These are phyloP conservation scores for Lophium mytilinum DNA, from an alignment of 495 filamentous ascomycete species.

Conservation along the genomic window DNA sequence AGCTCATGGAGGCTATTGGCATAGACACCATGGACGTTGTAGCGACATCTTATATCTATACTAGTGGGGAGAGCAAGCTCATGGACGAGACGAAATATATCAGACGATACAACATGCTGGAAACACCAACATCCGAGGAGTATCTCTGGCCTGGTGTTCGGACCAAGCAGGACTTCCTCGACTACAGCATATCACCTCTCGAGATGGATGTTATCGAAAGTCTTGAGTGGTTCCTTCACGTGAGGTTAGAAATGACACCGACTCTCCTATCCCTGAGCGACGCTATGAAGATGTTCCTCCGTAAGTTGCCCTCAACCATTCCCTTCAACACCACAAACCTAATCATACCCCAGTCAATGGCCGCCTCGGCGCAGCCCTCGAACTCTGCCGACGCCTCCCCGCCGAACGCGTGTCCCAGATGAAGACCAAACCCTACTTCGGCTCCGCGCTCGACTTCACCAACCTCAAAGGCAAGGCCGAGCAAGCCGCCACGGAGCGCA, in stretches of 20 bases:
- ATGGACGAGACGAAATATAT: background rate
- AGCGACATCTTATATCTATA: conserved; percentile 27
- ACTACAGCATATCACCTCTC: conserved; percentile 25
- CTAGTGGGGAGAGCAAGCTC: conserved; percentile 3
- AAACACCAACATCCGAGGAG: background rate
- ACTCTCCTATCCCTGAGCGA: conserved; percentile 59
- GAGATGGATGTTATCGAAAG: conserved; percentile 70
- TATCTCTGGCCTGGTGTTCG: conserved; percentile 28
- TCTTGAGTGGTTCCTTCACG: conserved; percentile 74
- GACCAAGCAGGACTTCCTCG: conserved; percentile 18
- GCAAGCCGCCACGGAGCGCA: background rate
- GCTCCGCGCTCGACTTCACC: conserved; percentile 28
- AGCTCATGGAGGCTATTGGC: conserved; percentile 45
- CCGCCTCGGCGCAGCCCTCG: conserved; percentile 54
- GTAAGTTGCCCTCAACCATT: conserved; percentile 43
- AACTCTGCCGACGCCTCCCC: conserved; percentile 45
- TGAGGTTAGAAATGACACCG: conserved; percentile 61
- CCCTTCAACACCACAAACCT: background rate
- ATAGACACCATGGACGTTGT: conserved; percentile 49
- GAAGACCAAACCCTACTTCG: conserved; percentile 25
- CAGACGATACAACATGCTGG: conserved; percentile 7
- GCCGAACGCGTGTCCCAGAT: conserved; percentile 32
- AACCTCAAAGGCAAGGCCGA: conserved; percentile 21
- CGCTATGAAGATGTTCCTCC: conserved; percentile 65
- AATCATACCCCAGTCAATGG: conserved; percentile 8